Conservation (phyloP, 1,139 yeast genomes). For the Hyphopichia wangnamkhiaoensis region DNA sequence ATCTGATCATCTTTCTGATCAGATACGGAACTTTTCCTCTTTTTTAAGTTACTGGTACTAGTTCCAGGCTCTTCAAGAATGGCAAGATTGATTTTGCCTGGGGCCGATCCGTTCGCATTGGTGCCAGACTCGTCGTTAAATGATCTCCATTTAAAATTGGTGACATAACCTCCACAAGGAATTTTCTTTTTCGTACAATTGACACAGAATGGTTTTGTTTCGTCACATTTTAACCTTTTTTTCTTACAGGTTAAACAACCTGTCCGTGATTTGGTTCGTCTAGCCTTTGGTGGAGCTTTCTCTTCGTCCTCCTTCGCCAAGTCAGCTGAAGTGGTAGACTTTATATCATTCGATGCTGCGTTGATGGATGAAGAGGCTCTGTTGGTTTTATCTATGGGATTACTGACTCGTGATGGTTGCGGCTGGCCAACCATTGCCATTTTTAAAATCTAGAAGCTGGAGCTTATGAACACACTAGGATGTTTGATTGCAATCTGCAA, state of each 20-base stretch:
- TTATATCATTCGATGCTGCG: no score
- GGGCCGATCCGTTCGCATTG: not conserved
- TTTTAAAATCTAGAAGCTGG: no score
- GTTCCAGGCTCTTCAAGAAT: not conserved
- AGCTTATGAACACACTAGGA: no score
- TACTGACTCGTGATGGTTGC: no score
- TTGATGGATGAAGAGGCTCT: no score
- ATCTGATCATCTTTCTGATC: not conserved
- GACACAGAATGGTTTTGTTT: conserved; percentile 51
- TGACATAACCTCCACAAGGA: conserved; percentile 64
- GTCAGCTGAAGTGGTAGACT: no score
- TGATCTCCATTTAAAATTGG: conserved; percentile 63
- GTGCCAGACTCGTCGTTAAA: conserved; percentile 31
- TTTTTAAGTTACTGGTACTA: conserved; percentile 6
- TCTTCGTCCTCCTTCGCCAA: not conserved
- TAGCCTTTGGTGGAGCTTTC: not conserved
- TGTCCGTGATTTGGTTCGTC: conserved; percentile 31
- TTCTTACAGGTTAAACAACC: conserved; percentile 62
- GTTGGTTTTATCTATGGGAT: not conserved
- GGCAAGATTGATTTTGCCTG: no score
- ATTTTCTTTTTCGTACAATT: conserved; percentile 47
- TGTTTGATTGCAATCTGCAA: no score
- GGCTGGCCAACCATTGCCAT: no score
- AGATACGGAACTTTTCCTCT: not conserved
- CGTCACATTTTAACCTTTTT: conserved; percentile 59